Base-by-base conservation (phyloP, 306 rosid species). In the Cicer chorassanicum region DNA sequence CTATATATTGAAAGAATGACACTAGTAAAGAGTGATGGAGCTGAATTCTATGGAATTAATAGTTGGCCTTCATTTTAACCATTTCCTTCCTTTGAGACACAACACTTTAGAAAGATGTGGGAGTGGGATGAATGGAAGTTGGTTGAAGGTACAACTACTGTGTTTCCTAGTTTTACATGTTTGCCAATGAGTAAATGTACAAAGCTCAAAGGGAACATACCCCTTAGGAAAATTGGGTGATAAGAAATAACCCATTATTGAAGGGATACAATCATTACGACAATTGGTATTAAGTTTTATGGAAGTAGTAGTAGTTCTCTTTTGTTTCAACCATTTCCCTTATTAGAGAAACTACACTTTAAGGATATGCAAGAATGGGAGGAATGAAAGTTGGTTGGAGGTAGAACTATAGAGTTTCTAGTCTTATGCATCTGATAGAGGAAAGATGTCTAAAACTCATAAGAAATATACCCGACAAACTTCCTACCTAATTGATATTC, bases 291-390 rank as follows among this genome's bases (percentile, higher is more conserved):
- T 34, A 38, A 68, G 8, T 77, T 77, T 36, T 50, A 48, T 41
- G 65, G 76, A 9, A 29, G 34, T 29, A 55, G 42, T 50, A 1
- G 13, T 42, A 42, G 9, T 39, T 18, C 53, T 7, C 63, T 65
- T 71, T 54, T 41, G 15, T 70, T 54, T 71, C 76, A 54, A 6
- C 24, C 42, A 3, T 71, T 71, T 54, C 76, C 76, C 40, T 71
- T 41, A 16, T 50, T 71, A 9, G 2, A 29, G 59, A 44, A 9
- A 12, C n/a, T 44, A 46, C 44, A 15, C 0, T 59, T 73, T 44
- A 13, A 14, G 9, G 42, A 18, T 1, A 73, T 73, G 78, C 55
- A 7, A 29, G 48, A 29, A 12, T 60, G 70, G 77, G 68, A 73
- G 46, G 77, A 73, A 12, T 44, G 59, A 46, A 14, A 7, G 6